Base-by-base conservation (phyloP, 2,329 filamentous ascomycete genomes). In the Pyrenochaeta sp. region DNA sequence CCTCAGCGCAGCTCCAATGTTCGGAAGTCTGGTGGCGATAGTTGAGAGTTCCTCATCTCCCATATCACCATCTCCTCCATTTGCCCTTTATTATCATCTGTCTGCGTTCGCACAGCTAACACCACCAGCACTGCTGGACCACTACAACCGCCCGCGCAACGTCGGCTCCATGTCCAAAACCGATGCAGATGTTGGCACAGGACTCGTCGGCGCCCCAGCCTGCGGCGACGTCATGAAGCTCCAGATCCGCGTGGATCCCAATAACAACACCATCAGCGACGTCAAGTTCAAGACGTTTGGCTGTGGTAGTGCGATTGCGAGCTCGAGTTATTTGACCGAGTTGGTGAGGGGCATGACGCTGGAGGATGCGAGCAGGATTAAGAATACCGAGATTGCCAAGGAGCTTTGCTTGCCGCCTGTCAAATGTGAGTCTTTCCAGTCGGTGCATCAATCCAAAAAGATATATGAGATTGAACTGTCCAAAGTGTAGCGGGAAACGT, bases 221-320 rank as follows among this genome's bases (percentile, higher is more conserved):
- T 94, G 91, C 75, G 92, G 92, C 79, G 92, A 96, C 78, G 92
- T 96, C 60, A 96, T 96, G 91, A 95, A 95, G 80, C 85, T 96
- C 34, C 91, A 96, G 82, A 96, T 96, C 80, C 90, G 92, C 58
- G 93, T 97, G 72, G 93, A 97, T 80, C 91, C 91, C 65, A 85
- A 90, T 70, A 92, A 88, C 72, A 91, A 95, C 78, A 94, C 89
- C 69, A 97, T 97, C 77, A 89, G 89, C 71, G 94, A 97, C 71
- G 93, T 96, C 77, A 95, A 96, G 81, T 97, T 97, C 87, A 97
- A 97, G 88, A 97, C 93, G 0, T 97, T 97, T 76, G 93, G 93
- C 50, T 97, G 93, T 78, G 93, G 93, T 54, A 93, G 90, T 30
- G 95, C 95, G 65, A 99, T 99, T 79, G 95, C 95, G 43, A 94